Base-by-base conservation (phyloP, 768 basidiomycete genomes). In the Fomitopsis pulvina region DNA sequence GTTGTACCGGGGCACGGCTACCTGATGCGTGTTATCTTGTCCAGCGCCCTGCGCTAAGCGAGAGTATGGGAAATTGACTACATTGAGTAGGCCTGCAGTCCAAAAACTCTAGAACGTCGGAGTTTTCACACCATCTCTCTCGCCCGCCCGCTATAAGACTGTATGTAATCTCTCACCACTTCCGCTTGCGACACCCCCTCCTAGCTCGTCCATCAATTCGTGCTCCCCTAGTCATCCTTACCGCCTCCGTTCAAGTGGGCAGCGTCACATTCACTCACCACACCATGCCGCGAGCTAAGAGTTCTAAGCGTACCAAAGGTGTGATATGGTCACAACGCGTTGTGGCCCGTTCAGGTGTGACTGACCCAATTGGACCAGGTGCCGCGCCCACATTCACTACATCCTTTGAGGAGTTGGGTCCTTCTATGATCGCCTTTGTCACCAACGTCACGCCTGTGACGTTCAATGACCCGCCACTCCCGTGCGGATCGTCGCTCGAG, bases 391-490 rank as follows among this genome's bases (percentile, higher is more conserved):
- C 40, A 52, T 44, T 52, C 50, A 54, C 49, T 32, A 39, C 41
- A 48, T 38, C 56, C n/a, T 12, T 40, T 29, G 45, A 45, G 39
- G 28, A 50, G 24, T 21, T 52, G 9, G 46, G 46, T 34, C 63
- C 62, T 28, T 70, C 64, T 49, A 65, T 66, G 51, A 71, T 83
- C 60, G 74, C 78, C 22, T 85, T 85, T 60, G 75, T 75, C 40
- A 74, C 79, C 51, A 79, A 74, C 49, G 58, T 82, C 48, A 82
- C 81, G 1, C 78, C 82, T 11, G 71, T 72, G 41, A 75, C 79
- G 16, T 84, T 75, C 67, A 75, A 71, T 55, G 76, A 78, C 3
- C 72, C 73, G 8, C 70, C 70, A 24, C 56, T 60, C 12, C 62
- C 71, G 7, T 60, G 70, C 22, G 66, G 72, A 14, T 57, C 68